Evolutionary conservation across 2,329 filamentous ascomycete genomes (phyloP).

Genomic region (Fusarium sp.): DNA sequence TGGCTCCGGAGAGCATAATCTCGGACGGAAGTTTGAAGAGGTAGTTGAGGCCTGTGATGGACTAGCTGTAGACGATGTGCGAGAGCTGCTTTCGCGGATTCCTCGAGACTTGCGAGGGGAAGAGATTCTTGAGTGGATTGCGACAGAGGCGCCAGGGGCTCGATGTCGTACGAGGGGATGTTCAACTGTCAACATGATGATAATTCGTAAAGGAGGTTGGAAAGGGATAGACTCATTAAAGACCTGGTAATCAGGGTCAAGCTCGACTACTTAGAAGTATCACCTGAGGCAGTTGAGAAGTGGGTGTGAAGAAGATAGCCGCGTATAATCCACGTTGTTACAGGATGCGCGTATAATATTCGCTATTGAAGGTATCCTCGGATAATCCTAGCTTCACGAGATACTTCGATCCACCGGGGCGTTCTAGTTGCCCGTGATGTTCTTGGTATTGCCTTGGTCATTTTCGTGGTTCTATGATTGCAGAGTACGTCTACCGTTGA

Average conservation of each 20-base stretch:
- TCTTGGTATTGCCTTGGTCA: neutral
- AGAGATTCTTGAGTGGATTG: slow-evolving; percentile 36
- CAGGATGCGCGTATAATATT: neutral
- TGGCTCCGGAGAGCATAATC: slow-evolving; percentile 34
- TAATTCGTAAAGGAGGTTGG: neutral
- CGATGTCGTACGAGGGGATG: neutral
- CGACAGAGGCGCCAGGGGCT: slow-evolving; percentile 5
- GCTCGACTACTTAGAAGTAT: neutral
- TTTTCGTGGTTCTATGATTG: neutral
- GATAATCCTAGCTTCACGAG: neutral
- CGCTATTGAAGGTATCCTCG: neutral
- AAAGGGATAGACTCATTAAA: neutral
- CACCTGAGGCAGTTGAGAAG: neutral
- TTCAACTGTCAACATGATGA: neutral
- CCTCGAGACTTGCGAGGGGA: slow-evolving; percentile 18
- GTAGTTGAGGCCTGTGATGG: slow-evolving; percentile 13
- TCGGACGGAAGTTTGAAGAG: slow-evolving; percentile 30
- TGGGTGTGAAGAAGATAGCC: neutral
- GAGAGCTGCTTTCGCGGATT: slow-evolving; percentile 19
- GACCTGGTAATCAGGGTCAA: neutral
- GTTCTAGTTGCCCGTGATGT: too few species aligned
- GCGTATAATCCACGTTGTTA: slow-evolving; percentile 6
- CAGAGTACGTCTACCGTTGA: neutral
- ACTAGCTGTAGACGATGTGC: neutral
- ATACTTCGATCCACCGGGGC: too few species aligned